Conservation (phyloP, 768 basidiomycete genomes). For the Agaricus blazei region DNA sequence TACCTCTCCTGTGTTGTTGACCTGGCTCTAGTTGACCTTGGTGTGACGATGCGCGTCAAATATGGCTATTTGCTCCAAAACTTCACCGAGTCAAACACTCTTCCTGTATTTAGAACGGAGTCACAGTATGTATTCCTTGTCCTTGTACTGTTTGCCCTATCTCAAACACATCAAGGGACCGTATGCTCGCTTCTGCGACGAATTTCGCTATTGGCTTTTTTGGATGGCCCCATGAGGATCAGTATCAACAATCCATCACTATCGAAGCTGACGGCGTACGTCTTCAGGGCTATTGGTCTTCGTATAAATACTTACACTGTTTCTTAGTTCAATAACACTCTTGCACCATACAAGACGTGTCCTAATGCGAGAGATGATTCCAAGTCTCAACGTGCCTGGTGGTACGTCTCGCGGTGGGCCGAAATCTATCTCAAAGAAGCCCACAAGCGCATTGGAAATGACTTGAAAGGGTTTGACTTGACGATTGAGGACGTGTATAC, state of each 20-base stretch:
- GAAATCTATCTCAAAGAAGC: slow-evolving; percentile 68
- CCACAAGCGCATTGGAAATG: slow-evolving; percentile 47
- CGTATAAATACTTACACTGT: slow-evolving; percentile 8
- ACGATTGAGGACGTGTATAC: slow-evolving; percentile 65
- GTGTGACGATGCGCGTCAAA: slow-evolving; percentile 68
- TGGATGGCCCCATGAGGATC: slow-evolving; percentile 63
- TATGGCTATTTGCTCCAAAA: slow-evolving; percentile 74
- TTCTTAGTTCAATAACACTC: slow-evolving; percentile 72
- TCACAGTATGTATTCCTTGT: slow-evolving; percentile 41
- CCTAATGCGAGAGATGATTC: slow-evolving; percentile 45
- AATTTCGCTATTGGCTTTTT: slow-evolving; percentile 76
- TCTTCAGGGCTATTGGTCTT: slow-evolving; percentile 1
- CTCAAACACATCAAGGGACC: slow-evolving; percentile 42
- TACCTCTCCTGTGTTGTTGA: not conserved
- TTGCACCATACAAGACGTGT: slow-evolving; percentile 82
- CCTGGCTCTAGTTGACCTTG: slow-evolving; percentile 46
- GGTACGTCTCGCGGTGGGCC: slow-evolving; percentile 64
- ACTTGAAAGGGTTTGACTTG: slow-evolving; percentile 58
- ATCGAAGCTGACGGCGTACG: slow-evolving; percentile 61
- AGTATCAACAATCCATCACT: slow-evolving; percentile 75
- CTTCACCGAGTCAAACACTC: slow-evolving; percentile 51
- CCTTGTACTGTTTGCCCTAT: not conserved
- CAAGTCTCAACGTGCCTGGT: slow-evolving; percentile 53
- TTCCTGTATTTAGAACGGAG: slow-evolving; percentile 79
- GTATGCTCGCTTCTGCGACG: slow-evolving; percentile 61